Evolutionary conservation across 805 yeast species (phyloP), one percentile per base, ranked within the genome.

Genomic region (Osmozyma mogii): DNA sequence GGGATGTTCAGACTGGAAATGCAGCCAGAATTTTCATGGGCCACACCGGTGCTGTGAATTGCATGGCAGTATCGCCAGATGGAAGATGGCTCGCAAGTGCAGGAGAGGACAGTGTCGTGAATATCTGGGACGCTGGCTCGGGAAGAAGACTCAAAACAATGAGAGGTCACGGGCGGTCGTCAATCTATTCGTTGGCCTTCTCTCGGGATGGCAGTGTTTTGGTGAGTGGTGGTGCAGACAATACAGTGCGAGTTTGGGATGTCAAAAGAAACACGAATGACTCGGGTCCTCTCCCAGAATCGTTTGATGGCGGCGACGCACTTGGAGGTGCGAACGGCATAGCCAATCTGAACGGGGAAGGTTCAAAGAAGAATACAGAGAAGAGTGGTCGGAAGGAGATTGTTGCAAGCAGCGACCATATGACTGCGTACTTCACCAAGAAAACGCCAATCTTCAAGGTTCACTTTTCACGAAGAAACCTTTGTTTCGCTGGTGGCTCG

Each of bases 71-170:
- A 6, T 81, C 95, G 1, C 97, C 97, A 0, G 96, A 92, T 61
- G 99, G 99, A 3, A 70, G 96, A 49, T 84, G 95, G 89, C 62
- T 92, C 33, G 96, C 97, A 4, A 75, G 87, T 34, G 96, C 94
- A 3, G 95, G 95, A 31, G 96, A 87, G 50, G 97, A 92, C 53
- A 76, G 87, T 24, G 71, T 81, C 7, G 82, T 92, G 20, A 80
- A 81, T 49, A 68, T 92, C 22, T 92, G 96, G 95, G 99, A 92
- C 59, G 76, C 84, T 32, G 95, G 96, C 2, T 72, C 88, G 2
- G 97, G 97, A 14, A 70, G 94, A 41, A 65, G 87, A 29, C 62
- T 92, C 40, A 92, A 92, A 56, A 68, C 84, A 7, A 84, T 92
- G 96, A 72, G 84, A 34, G 98, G 98, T 0, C 98, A 92, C 52